Base-by-base conservation (phyloP, 352 stramenopile genomes). In the Phytophthora palmivora region DNA sequence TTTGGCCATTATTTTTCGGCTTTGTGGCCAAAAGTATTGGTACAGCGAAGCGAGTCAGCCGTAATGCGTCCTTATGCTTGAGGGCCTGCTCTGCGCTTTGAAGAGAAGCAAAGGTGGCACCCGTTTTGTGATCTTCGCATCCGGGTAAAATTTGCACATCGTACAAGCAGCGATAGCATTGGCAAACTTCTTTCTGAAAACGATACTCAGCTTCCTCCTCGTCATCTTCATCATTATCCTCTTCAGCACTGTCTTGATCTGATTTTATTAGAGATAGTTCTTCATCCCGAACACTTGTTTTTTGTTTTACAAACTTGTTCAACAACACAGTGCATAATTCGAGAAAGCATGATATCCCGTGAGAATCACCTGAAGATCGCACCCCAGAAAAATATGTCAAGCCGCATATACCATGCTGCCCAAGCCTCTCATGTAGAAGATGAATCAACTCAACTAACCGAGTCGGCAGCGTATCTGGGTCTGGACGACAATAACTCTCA, bases 121-220 rank as follows among this genome's bases (percentile, higher is more conserved):
- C 77, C 0, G 72, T 71, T 52, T 89, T 89, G 66, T 93, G 82
- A 30, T 93, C 84, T 16, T 74, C 70, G 15, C 60, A 76, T 5
- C 77, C 77, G 2, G 78, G 46, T n/a, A 89, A 15, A 32, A 95
- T 72, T 18, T 90, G 80, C 4, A 87, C 74, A 44, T 92, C 84
- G 39, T 93, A 92, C 18, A 93, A 50, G 28, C 86, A 95, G 34
- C 75, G 71, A 32, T 86, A 93, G 54, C 80, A 89, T 51, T 95
- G 86, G 12, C 75, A 82, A 2, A 90, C 24, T 18, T 76, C 78
- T 12, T 63, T 63, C 9, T 90, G 78, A 24, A 89, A 77, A n/a
- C 56, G 19, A 41, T 70, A 50, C n/a, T 61, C 33, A 16, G 37
- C 41, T 53, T 72, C 49, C 33, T 46, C 37, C 9, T 72, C 54